Evolutionary conservation across 1,284 basidiomycete species (phyloP).

Genomic region (Ustilago bromivora): DNA sequence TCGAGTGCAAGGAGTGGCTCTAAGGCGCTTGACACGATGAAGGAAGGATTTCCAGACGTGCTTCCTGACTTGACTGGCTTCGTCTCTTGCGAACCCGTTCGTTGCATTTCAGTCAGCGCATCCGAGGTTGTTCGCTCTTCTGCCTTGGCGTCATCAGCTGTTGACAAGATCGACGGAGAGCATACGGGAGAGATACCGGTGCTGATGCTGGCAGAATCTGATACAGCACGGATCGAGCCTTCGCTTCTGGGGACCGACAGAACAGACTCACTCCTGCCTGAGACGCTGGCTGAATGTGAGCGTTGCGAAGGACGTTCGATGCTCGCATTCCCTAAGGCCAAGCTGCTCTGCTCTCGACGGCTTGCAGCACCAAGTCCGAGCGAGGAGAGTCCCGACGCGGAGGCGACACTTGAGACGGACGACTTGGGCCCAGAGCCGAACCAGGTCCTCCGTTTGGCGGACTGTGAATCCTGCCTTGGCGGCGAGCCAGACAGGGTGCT

Average conservation of each 20-base stretch:
- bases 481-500: constrained; percentile 33
- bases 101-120: background rate
- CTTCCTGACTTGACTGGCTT: background rate
- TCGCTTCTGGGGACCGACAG: constrained; percentile 11
- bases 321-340: constrained; percentile 61
- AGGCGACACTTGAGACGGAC: constrained; percentile 28
- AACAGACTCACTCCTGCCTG: constrained; percentile 21
- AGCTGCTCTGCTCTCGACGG: constrained; percentile 54
- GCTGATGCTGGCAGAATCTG: constrained; percentile 16
- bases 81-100: constrained; percentile 8
- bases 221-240: constrained; percentile 22
- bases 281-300: constrained; percentile 25
- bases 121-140: background rate
- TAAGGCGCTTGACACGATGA: constrained; percentile 43
- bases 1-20: constrained; percentile 21
- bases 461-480: constrained; percentile 33
- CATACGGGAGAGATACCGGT: constrained; percentile 3
- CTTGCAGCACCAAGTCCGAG: constrained; percentile 31
- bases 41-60: constrained; percentile 18
- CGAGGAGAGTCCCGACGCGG: constrained; percentile 36
- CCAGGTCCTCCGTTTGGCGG: constrained; percentile 49
- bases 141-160: constrained; percentile 1
- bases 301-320: constrained; percentile 46
- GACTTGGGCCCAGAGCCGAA: constrained; percentile 35
- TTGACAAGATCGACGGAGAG: background rate